Evolutionary conservation across 2,329 filamentous ascomycete genomes (phyloP).

Genomic region (Hypoxylon sp.): DNA sequence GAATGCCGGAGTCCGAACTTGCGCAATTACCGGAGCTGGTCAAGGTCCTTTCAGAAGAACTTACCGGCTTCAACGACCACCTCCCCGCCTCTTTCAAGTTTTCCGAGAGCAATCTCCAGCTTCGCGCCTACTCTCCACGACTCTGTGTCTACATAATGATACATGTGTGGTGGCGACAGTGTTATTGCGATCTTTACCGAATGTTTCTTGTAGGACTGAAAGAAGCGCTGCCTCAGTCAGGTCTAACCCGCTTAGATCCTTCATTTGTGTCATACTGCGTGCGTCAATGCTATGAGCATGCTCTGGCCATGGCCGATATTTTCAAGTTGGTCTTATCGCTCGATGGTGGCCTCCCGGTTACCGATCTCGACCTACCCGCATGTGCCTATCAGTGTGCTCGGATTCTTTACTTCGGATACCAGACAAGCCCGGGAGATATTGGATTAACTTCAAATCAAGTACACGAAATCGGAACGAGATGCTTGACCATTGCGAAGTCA

Average conservation of each 20-base stretch:
- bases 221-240: slow-evolving; percentile 63
- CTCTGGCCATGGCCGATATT: slow-evolving; percentile 69
- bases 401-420: slow-evolving; percentile 66
- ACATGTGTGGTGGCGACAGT: slow-evolving; percentile 72
- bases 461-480: slow-evolving; percentile 65
- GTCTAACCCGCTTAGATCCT: slow-evolving; percentile 63
- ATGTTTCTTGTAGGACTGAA: slow-evolving; percentile 66
- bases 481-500: slow-evolving; percentile 65
- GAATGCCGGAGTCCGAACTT: slow-evolving; percentile 62
- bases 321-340: slow-evolving; percentile 67
- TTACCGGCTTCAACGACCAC: slow-evolving; percentile 66
- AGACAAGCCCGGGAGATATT: slow-evolving; percentile 61
- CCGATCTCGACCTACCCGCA: slow-evolving; percentile 68
- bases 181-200: slow-evolving; percentile 70
- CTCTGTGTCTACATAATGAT: slow-evolving; percentile 73
- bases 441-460: slow-evolving; percentile 63
- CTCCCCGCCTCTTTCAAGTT: slow-evolving; percentile 70
- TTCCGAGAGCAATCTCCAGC: slow-evolving; percentile 68
- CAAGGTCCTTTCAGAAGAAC: slow-evolving; percentile 62
- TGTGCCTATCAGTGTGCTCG: slow-evolving; percentile 70
- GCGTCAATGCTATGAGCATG: slow-evolving; percentile 67
- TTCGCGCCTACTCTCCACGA: slow-evolving; percentile 70
- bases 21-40: slow-evolving; percentile 63
- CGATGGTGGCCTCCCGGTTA: slow-evolving; percentile 65
- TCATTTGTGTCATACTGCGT: slow-evolving; percentile 66